These are phyloP conservation scores for Excoecaria agallocha DNA, from an alignment of 345 rosid genomes.

Conservation along the genomic window DNA sequence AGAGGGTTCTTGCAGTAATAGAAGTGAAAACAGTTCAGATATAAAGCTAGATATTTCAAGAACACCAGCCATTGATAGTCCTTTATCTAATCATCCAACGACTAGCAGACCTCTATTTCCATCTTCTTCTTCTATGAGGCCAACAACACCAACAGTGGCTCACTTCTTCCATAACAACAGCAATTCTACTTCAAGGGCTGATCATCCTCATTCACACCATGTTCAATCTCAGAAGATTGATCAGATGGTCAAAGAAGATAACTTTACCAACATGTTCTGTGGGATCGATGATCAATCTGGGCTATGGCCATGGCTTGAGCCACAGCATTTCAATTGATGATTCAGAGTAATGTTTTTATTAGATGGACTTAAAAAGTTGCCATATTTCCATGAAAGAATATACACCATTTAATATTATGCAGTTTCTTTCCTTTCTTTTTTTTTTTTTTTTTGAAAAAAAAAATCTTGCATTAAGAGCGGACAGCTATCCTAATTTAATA, in stretches of 20 bases:
- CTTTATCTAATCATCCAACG: slow-evolving; percentile 44
- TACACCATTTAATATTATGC: slow-evolving; percentile 3
- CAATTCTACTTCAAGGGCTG: slow-evolving; percentile 14
- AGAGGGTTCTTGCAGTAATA: slow-evolving; percentile 85
- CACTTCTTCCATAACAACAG: slow-evolving; percentile 50
- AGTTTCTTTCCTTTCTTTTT: not conserved
- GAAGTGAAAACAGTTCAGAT: slow-evolving; percentile 93
- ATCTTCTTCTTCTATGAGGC: slow-evolving; percentile 42
- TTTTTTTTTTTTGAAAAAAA: not conserved
- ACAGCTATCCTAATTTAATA: not conserved
- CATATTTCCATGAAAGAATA: not conserved
- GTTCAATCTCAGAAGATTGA: slow-evolving; percentile 44
- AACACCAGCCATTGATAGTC: slow-evolving; percentile 69
- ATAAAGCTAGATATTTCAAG: slow-evolving; percentile 76
- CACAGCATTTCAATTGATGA: slow-evolving; percentile 57
- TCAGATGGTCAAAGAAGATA: slow-evolving; percentile 81
- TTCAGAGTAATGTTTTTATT: not conserved
- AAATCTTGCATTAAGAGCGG: slow-evolving; percentile 4
- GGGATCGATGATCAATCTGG: slow-evolving; percentile 85
- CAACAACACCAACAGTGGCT: slow-evolving; percentile 23
- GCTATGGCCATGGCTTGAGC: slow-evolving; percentile 98
- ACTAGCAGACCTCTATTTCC: slow-evolving; percentile 65
- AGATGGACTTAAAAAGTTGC: not conserved
- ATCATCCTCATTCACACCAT: slow-evolving; percentile 3
- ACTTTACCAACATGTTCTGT: slow-evolving; percentile 85